Base-by-base conservation (phyloP, 2,329 filamentous ascomycete genomes). In the Trichophyton schoenleinii region DNA sequence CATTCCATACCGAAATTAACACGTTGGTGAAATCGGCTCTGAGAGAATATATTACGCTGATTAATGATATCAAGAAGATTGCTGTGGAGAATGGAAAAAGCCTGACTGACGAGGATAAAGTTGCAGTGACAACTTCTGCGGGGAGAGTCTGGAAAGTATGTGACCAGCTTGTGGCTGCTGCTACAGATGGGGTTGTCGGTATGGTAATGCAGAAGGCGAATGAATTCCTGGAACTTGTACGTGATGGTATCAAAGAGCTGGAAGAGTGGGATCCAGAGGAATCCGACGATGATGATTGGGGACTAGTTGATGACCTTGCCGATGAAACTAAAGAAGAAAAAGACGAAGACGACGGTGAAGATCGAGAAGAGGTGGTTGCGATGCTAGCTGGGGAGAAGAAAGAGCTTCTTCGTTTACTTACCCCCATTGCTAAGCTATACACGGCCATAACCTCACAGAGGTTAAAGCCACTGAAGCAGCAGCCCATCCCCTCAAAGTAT, bases 231-330 rank as follows among this genome's bases (percentile, higher is more conserved):
- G 88, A 88, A 61, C 83, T 87, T 1, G 77, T 96, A 25, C 83
- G 88, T 67, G 92, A 96, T 75, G 87, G 90, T 0, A 82, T 95
- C 66, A 83, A 88, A 64, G 92, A 96, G 75, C 73, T 96, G 65
- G 89, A 90, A 70, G 89, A 92, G 67, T 96, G 91, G 90, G 84
- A 86, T 20, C 87, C 90, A 1, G 87, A 90, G 67, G 81, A 83
- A 8, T 80, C 81, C 0, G 82, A 83, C 2, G 84, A 84, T 0
- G 69, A 72, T 18, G 68, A 66, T 4, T 64, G 67, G 18, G 63
- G 61, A 2, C 66, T 68, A 1, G 63, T 66, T 2, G 60, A 62
- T 18, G 64, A 65, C 11, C 25, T 52, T 25, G 34, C 31, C 25
- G 62, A 66, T 3, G 62, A 62, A 2, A 65, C 63, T 7, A 65